phyloP scores from a whole-genome alignment of 108 stramenopile genomes.

The Craspedostauros australis region DNA sequence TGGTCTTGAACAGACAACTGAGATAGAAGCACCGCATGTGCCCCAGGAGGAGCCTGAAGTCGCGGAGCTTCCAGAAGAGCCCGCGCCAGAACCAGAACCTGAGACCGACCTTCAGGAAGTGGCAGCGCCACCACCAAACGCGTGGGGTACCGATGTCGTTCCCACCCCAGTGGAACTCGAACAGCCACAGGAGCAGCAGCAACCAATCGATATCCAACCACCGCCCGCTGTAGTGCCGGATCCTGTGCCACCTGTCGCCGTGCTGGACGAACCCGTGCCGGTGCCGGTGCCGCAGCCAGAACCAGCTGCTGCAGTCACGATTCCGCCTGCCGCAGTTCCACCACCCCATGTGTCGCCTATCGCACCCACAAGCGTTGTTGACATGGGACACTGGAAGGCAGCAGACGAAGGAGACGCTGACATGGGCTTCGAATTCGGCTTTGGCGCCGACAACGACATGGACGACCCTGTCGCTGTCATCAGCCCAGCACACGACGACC shows the following conservation, averaged over 20 bases:
- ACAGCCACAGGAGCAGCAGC: constrained; percentile 1
- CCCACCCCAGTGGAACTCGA: constrained; percentile 15
- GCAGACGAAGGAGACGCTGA: constrained; percentile 57
- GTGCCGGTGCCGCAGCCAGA: background rate
- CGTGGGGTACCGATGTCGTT: too few species aligned
- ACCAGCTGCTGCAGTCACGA: background rate
- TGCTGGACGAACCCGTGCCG: constrained; percentile 9
- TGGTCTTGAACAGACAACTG: too few species aligned
- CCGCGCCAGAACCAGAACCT: constrained; percentile 17
- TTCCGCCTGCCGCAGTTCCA: constrained; percentile 10
- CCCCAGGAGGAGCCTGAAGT: constrained; percentile 6
- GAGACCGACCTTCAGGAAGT: background rate
- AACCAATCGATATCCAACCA: background rate
- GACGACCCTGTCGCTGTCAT: constrained; percentile 2
- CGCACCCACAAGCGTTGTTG: constrained; percentile 56
- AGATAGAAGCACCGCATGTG: background rate
- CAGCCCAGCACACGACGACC: constrained; percentile 15
- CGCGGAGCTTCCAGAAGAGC: constrained; percentile 1
- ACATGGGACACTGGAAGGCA: constrained; percentile 86
- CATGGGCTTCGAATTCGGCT: constrained; percentile 85
- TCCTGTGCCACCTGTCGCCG: constrained; percentile 6
- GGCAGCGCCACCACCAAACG: too few species aligned
- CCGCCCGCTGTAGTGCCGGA: constrained; percentile 15
- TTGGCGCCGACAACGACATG: constrained; percentile 43
- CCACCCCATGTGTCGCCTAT: constrained; percentile 21